Evolutionary conservation across 2,329 filamentous ascomycete species (phyloP).

Genomic region (Macrophomina phaseolina): DNA sequence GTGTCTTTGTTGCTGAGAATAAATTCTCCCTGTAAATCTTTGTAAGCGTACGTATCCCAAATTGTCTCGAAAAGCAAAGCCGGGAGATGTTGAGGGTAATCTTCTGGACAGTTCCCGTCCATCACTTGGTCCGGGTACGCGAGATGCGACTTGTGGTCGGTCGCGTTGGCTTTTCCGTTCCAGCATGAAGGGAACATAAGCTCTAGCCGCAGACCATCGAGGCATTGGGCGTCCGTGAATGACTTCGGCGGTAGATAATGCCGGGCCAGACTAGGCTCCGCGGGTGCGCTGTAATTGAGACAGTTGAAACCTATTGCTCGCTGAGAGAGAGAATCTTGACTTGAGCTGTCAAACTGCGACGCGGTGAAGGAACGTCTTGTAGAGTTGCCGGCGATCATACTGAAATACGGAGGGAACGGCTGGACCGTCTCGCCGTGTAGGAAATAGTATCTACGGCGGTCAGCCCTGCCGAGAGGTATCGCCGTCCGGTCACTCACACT

Average conservation of each 20-base stretch:
- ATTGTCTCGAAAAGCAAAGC: slow-evolving; percentile 67
- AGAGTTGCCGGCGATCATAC: slow-evolving; percentile 72
- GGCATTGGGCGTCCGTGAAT: slow-evolving; percentile 80
- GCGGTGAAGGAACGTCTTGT: slow-evolving; percentile 58
- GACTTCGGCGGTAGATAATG: slow-evolving; percentile 81
- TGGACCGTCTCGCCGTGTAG: slow-evolving; percentile 72
- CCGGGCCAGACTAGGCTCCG: slow-evolving; percentile 78
- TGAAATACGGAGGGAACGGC: slow-evolving; percentile 74
- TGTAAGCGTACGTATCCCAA: slow-evolving; percentile 60
- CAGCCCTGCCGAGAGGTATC: slow-evolving; percentile 46
- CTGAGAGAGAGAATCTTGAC: slow-evolving; percentile 73
- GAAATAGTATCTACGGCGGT: slow-evolving; percentile 73
- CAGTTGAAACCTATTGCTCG: slow-evolving; percentile 95
- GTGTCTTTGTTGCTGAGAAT: slow-evolving; percentile 73
- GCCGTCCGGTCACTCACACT: background rate
- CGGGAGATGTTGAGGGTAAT: slow-evolving; percentile 61
- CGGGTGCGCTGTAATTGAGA: slow-evolving; percentile 71
- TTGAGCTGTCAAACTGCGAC: slow-evolving; percentile 70
- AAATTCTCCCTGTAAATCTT: slow-evolving; percentile 61
- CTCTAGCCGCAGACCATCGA: slow-evolving; percentile 74
- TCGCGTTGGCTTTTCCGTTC: slow-evolving; percentile 65
- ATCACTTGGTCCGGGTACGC: slow-evolving; percentile 63
- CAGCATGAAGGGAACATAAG: slow-evolving; percentile 79
- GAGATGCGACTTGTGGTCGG: slow-evolving; percentile 70
- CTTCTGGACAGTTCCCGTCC: slow-evolving; percentile 60